Conservation (phyloP, 768 basidiomycete species). For the Russula sp. region DNA sequence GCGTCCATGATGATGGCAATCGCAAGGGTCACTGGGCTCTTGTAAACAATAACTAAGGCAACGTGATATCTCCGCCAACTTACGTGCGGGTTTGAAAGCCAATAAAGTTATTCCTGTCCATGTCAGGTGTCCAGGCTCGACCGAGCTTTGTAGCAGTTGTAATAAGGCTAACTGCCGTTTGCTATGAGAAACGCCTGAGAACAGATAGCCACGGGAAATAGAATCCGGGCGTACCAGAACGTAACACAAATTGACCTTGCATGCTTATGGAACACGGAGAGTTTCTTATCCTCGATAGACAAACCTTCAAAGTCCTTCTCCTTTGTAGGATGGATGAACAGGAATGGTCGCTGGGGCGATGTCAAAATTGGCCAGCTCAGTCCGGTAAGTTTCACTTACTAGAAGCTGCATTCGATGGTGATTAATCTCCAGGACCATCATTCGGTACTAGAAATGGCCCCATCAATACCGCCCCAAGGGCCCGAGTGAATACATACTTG, state of each 20-base stretch:
- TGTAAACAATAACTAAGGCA: background rate
- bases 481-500: slow-evolving; percentile 13
- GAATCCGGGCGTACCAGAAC: slow-evolving; percentile 9
- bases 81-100: slow-evolving; percentile 23
- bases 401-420: slow-evolving; percentile 17
- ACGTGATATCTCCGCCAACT: background rate
- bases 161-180: slow-evolving; percentile 24
- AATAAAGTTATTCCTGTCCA: slow-evolving; percentile 20
- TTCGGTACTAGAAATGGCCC: slow-evolving; percentile 14
- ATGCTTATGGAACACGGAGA: slow-evolving; percentile 15
- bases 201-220: background rate
- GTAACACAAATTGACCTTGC: slow-evolving; percentile 20
- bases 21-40: slow-evolving; percentile 23
- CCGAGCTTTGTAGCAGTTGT: slow-evolving; percentile 14
- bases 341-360: slow-evolving; percentile 18
- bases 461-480: background rate
- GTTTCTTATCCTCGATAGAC: slow-evolving; percentile 15
- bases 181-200: slow-evolving; percentile 8
- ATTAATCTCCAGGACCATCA: slow-evolving; percentile 15
- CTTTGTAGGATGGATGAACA: slow-evolving; percentile 22
- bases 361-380: background rate
- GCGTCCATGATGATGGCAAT: slow-evolving; percentile 28
- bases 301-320: slow-evolving; percentile 12
- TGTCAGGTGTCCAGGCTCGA: slow-evolving; percentile 1
- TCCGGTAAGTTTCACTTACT: slow-evolving; percentile 7